Conservation (phyloP, 2,329 filamentous ascomycete genomes). For the Pseudocercospora vitis region DNA sequence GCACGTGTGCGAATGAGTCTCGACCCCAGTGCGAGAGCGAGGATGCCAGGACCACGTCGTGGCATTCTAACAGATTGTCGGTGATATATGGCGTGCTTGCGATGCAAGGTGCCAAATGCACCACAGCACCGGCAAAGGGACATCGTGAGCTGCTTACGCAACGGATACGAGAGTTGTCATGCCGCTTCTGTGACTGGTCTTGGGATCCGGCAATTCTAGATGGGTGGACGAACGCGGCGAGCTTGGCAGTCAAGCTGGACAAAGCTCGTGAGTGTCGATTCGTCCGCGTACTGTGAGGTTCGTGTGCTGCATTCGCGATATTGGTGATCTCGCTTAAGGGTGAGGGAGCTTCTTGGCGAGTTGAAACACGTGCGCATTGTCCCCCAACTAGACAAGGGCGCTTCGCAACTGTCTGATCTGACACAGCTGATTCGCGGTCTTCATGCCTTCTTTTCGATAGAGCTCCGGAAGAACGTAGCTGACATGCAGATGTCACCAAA, state of each 20-base stretch:
- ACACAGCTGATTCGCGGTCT: not conserved
- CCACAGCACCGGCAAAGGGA: constrained; percentile 24
- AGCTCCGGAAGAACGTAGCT: not conserved
- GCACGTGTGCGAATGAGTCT: constrained; percentile 29
- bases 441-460: constrained; percentile 7
- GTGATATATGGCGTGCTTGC: constrained; percentile 32
- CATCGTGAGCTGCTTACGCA: constrained; percentile 22
- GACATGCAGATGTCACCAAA: not conserved
- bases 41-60: constrained; percentile 20
- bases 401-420: constrained; percentile 8
- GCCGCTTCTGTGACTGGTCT: constrained; percentile 11
- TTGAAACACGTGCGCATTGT: not conserved
- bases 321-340: constrained; percentile 24
- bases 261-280: constrained; percentile 9
- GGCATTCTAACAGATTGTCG: constrained; percentile 30
- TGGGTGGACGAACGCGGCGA: constrained; percentile 7
- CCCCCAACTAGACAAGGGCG: not conserved
- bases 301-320: constrained; percentile 9
- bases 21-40: constrained; percentile 35
- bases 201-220: not conserved
- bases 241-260: constrained; percentile 11
- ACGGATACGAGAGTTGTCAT: constrained; percentile 2
- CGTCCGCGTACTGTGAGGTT: not conserved
- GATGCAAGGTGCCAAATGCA: constrained; percentile 36
- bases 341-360: constrained; percentile 3